These are phyloP conservation scores for Psidium guajava DNA, from an alignment of 345 rosid species.

Conservation along the genomic window DNA sequence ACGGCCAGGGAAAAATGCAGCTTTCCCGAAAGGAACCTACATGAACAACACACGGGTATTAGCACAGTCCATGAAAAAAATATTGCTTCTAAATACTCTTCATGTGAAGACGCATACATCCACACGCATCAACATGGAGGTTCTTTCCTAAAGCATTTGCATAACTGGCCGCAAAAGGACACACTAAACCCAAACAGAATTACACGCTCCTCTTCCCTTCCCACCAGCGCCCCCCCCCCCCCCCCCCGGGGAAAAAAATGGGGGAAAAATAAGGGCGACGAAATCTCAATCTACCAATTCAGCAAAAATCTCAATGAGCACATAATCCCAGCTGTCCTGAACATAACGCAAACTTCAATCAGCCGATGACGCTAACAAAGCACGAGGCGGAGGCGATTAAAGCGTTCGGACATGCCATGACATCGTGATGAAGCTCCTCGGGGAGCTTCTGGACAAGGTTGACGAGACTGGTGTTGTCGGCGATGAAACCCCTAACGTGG, in stretches of 20 bases:
- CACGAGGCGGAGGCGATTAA: background rate
- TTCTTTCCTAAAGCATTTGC: background rate
- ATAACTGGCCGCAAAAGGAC: background rate
- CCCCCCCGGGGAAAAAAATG: too few relatives aligned
- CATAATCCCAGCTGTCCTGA: background rate
- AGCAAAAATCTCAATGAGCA: background rate
- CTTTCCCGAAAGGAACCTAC: conserved; percentile 81
- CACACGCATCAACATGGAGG: background rate
- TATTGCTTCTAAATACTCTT: background rate
- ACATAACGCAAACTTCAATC: background rate
- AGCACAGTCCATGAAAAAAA: background rate
- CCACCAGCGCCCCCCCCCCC: too few relatives aligned
- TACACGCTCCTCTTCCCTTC: too few relatives aligned
- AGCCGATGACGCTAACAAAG: background rate
- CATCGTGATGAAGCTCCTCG: conserved; percentile 67
- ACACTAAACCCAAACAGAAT: background rate
- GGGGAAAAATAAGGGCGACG: background rate
- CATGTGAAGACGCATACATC: background rate
- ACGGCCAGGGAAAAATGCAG: conserved; percentile 81
- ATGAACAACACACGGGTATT: background rate
- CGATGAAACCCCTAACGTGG: conserved; percentile 35
- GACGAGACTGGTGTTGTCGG: conserved; percentile 53
- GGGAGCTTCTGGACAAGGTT: conserved; percentile 63
- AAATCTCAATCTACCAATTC: background rate
- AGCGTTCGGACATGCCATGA: conserved; percentile 37